Percentiles rank a stretch among this genome's conserved stretches.
Conservation (phyloP, 768 basidiomycete genomes). For the Collybia sp. region DNA sequence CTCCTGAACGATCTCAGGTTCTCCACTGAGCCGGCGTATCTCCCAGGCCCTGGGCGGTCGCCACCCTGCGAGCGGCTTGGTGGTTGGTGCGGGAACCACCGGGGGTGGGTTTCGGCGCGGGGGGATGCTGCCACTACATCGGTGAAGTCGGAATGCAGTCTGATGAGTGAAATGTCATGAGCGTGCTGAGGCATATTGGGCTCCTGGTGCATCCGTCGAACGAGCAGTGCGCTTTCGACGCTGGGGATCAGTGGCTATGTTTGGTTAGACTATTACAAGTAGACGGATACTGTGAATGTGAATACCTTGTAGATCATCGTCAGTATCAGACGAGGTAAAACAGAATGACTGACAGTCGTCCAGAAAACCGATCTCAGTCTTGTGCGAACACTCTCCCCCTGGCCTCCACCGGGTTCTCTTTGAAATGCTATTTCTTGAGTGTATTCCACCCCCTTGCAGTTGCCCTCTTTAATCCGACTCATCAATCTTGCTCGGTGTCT, state of each 20-base stretch:
- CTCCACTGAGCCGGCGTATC: neutral
- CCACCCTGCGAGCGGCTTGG: neutral
- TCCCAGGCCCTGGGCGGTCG: neutral
- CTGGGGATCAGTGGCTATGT: slow-evolving; percentile 5
- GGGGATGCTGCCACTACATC: no score
- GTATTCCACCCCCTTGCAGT: no score
- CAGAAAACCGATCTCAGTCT: slow-evolving; percentile 12
- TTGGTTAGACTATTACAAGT: neutral
- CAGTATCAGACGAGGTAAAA: slow-evolving; percentile 33
- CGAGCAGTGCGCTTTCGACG: no score
- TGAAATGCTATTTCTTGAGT: slow-evolving; percentile 39
- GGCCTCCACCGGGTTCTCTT: slow-evolving; percentile 21
- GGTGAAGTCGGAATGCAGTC: no score
- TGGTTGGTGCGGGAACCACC: no score
- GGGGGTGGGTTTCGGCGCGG: no score
- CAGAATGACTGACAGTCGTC: slow-evolving; percentile 3
- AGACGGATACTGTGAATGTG: neutral
- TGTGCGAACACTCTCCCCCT: slow-evolving; percentile 17
- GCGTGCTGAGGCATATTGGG: no score
- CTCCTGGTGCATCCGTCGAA: no score
- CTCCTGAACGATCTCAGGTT: no score
- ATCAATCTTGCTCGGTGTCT: no score
- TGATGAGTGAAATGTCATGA: no score
- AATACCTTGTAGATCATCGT: slow-evolving; percentile 35
- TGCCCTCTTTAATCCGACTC: no score